A percentile compares a stretch with the other conserved stretches of the same genome.
These are phyloP conservation scores for Trametes cubensis DNA, from an alignment of 768 basidiomycete species.

Conservation along the genomic window DNA sequence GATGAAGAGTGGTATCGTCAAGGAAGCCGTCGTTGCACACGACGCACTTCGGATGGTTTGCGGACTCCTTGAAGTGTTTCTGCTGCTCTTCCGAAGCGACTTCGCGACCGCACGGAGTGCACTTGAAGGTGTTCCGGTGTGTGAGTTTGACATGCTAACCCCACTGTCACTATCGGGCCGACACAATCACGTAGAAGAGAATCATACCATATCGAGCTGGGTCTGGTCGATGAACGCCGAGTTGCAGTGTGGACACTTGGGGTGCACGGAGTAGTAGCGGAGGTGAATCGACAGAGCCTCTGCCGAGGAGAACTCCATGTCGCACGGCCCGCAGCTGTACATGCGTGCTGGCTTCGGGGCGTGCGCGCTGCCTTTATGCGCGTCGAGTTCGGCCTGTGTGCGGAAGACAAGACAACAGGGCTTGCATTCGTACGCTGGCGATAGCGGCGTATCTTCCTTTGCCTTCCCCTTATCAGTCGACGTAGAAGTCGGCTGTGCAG, in stretches of 20 bases:
- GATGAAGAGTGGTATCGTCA: slow-evolving; percentile 2
- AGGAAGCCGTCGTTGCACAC: slow-evolving; percentile 21
- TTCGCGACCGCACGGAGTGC: slow-evolving; percentile 15
- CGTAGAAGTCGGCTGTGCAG: neutral
- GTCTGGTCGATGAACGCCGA: slow-evolving; percentile 16
- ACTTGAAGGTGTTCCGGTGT: slow-evolving; percentile 6
- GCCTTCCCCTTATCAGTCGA: neutral
- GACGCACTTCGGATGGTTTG: slow-evolving; percentile 21
- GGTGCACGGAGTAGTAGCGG: slow-evolving; percentile 11
- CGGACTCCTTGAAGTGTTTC: slow-evolving; percentile 20
- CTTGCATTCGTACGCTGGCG: neutral
- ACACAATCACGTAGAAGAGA: no score
- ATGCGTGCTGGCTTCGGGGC: neutral
- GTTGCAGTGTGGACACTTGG: slow-evolving; percentile 17
- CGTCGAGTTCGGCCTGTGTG: neutral
- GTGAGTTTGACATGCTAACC: slow-evolving; percentile 2
- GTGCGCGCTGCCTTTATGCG: neutral
- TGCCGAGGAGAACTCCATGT: slow-evolving; percentile 16
- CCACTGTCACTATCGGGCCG: neutral
- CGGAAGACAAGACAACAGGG: neutral
- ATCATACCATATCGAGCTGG: slow-evolving; percentile 13
- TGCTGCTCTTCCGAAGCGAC: neutral
- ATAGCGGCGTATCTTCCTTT: neutral
- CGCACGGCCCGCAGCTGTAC: slow-evolving; percentile 18
- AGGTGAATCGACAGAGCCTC: slow-evolving; percentile 17